These are phyloP conservation scores for Scytalidium sp. DNA, from an alignment of 2,329 filamentous ascomycete genomes.

Conservation along the genomic window DNA sequence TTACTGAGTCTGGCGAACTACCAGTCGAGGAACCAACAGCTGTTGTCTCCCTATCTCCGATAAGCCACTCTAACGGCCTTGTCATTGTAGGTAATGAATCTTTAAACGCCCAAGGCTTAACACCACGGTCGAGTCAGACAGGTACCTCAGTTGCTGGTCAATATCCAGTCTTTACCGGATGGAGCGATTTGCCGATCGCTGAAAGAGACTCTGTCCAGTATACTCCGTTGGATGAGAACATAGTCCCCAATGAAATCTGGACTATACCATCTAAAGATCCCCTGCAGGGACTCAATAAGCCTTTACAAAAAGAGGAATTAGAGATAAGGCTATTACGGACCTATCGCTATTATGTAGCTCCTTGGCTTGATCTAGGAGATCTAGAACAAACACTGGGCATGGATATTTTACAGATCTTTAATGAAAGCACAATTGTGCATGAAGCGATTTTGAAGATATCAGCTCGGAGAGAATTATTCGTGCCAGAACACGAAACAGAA, in stretches of 20 bases:
- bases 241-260: background rate
- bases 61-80: background rate
- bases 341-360: constrained; percentile 7
- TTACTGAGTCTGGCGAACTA: background rate
- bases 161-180: background rate
- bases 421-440: background rate
- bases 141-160: background rate
- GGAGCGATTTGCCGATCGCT: background rate
- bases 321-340: constrained; percentile 1
- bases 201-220: background rate
- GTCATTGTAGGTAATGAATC: background rate
- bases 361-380: constrained; percentile 6
- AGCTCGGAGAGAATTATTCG: background rate
- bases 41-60: background rate
- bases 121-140: background rate
- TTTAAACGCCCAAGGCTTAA: background rate
- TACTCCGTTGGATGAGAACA: background rate
- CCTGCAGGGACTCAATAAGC: background rate
- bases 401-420: background rate
- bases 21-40: background rate
- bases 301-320: background rate
- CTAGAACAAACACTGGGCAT: constrained; percentile 2
- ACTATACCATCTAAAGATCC: background rate
- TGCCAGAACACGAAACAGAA: background rate
- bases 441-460: background rate